A percentile compares a stretch with the other conserved stretches of the same genome.
These are phyloP conservation scores for Plenodomus lindquistii DNA, from an alignment of 2,329 filamentous ascomycete genomes.

Conservation along the genomic window DNA sequence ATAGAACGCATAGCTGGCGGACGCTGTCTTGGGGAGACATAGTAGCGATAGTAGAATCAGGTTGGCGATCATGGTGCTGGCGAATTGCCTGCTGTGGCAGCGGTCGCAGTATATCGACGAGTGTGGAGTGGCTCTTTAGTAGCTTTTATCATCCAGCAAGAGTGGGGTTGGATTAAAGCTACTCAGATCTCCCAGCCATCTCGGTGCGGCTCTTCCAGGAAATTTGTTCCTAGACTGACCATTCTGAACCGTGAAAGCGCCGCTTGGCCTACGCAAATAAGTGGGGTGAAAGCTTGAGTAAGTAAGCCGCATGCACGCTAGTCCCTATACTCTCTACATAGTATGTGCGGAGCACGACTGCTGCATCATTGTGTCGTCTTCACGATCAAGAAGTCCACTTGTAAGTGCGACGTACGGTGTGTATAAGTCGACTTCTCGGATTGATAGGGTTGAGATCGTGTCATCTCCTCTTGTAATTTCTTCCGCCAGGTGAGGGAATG, in stretches of 20 bases:
- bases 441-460: background rate
- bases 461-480: background rate
- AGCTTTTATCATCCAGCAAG: slow-evolving; percentile 1
- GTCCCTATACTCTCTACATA: background rate
- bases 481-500: too few relatives aligned
- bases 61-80: background rate
- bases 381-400: background rate
- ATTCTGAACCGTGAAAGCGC: slow-evolving; percentile 2
- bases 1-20: slow-evolving; percentile 55
- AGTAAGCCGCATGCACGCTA: background rate
- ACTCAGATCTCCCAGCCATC: slow-evolving; percentile 4
- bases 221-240: background rate
- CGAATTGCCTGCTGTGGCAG: background rate
- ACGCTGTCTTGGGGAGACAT: slow-evolving; percentile 10
- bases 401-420: background rate
- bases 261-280: slow-evolving; percentile 2
- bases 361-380: background rate
- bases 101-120: background rate
- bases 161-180: background rate
- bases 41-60: background rate
- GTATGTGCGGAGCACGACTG: background rate
- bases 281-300: background rate
- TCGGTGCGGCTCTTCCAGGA: slow-evolving; percentile 1
- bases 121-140: too few relatives aligned
- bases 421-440: background rate